These are phyloP conservation scores for Nigrograna mackinnonii DNA, from an alignment of 2,329 filamentous ascomycete genomes.

Conservation along the genomic window DNA sequence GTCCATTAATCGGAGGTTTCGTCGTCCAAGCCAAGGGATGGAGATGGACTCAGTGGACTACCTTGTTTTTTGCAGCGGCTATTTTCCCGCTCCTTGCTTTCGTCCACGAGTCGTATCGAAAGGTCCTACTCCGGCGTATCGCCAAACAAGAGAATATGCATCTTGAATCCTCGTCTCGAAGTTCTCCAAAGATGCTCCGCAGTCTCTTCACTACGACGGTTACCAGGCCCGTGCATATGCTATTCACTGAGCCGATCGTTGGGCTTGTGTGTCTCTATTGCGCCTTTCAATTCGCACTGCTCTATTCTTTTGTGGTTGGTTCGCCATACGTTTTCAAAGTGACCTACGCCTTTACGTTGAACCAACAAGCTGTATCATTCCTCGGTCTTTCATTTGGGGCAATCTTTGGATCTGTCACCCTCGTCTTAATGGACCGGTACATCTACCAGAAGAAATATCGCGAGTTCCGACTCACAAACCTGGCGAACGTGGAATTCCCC, in stretches of 20 bases:
- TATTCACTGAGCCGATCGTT: conserved; percentile 46
- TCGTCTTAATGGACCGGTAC: conserved; percentile 26
- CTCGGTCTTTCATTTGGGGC: conserved; percentile 22
- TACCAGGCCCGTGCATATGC: conserved; percentile 26
- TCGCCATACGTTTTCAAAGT: conserved; percentile 33
- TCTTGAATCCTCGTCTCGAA: not conserved
- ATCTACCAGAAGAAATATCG: conserved; percentile 30
- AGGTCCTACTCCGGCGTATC: conserved; percentile 44
- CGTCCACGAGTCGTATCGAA: conserved; percentile 58
- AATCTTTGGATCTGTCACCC: conserved; percentile 13
- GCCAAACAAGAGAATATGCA: conserved; percentile 19
- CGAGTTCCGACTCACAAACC: not conserved
- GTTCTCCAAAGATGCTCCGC: not conserved
- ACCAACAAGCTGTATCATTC: conserved; percentile 19
- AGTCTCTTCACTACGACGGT: conserved; percentile 5
- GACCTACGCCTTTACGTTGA: conserved; percentile 14
- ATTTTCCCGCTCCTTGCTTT: conserved; percentile 41
- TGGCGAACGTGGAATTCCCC: conserved; percentile 2
- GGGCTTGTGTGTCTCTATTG: conserved; percentile 45
- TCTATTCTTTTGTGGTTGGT: conserved; percentile 48
- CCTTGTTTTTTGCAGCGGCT: conserved; percentile 42
- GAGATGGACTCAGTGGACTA: conserved; percentile 45
- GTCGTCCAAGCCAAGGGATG: conserved; percentile 41
- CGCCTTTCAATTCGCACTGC: conserved; percentile 44
- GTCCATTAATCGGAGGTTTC: conserved; percentile 45